A percentile compares a stretch with the other conserved stretches of the same genome.
Conservation (phyloP, 352 stramenopile species). For the Blastocystis sp. region DNA sequence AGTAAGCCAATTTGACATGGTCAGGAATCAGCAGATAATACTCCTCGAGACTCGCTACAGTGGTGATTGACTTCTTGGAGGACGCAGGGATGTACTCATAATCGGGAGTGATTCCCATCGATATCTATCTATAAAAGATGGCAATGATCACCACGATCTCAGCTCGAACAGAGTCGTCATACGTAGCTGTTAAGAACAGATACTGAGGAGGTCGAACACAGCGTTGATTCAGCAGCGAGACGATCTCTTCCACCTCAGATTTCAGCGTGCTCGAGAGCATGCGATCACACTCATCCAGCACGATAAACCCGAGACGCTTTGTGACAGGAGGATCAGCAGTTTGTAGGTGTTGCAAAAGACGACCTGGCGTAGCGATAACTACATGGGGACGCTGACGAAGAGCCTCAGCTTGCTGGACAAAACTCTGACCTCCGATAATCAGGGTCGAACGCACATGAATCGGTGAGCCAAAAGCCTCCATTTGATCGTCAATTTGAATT, state of each 20-base stretch:
- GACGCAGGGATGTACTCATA: conserved; percentile 68
- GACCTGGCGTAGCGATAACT: conserved; percentile 89
- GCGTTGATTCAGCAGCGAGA: conserved; percentile 71
- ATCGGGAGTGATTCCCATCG: not conserved
- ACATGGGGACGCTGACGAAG: conserved; percentile 86
- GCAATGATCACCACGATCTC: conserved; percentile 68
- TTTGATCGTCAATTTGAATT: conserved; percentile 94
- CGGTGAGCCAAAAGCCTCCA: conserved; percentile 83
- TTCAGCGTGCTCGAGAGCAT: conserved; percentile 79
- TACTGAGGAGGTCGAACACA: conserved; percentile 81
- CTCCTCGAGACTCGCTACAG: conserved; percentile 78
- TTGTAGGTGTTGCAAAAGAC: conserved; percentile 70
- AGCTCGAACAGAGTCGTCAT: conserved; percentile 85
- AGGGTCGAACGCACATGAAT: conserved; percentile 81
- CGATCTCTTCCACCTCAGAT: conserved; percentile 79
- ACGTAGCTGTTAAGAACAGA: conserved; percentile 90
- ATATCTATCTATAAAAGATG: conserved; percentile 64
- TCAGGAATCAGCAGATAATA: conserved; percentile 94
- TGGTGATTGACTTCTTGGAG: conserved; percentile 65
- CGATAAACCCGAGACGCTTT: conserved; percentile 82
- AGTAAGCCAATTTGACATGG: conserved; percentile 89
- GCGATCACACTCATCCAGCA: conserved; percentile 95
- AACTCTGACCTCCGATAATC: conserved; percentile 89
- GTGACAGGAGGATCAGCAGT: conserved; percentile 81
- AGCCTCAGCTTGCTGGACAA: conserved; percentile 82